Percentiles rank a stretch among this genome's conserved stretches.
phyloP scores from a whole-genome alignment of 495 filamentous ascomycete genomes.

The Aspergillus taichungensis region DNA sequence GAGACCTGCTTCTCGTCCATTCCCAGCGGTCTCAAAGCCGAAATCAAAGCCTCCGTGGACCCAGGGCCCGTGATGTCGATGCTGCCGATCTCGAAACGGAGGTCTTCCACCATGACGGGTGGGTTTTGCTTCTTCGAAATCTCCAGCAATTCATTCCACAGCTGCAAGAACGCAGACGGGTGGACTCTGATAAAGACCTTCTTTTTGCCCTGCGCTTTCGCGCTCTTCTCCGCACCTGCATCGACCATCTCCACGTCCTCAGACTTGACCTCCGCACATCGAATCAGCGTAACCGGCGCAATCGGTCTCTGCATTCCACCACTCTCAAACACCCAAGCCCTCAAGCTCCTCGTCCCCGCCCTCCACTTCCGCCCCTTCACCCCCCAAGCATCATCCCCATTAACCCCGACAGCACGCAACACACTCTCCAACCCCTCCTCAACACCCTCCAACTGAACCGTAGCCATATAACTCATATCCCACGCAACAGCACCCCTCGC shows the following conservation, averaged over 20 bases:
- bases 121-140: conserved; percentile 64
- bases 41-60: conserved; percentile 71
- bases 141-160: conserved; percentile 69
- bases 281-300: conserved; percentile 70
- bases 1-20: conserved; percentile 14
- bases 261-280: conserved; percentile 34
- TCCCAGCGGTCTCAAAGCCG: conserved; percentile 53
- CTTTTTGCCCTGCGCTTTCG: conserved; percentile 37
- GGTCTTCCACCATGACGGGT: conserved; percentile 69
- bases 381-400: conserved; percentile 49
- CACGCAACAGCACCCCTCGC: conserved; percentile 64
- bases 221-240: conserved; percentile 16
- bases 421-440: conserved; percentile 53
- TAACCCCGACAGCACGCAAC: conserved; percentile 50
- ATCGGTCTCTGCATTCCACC: conserved; percentile 49
- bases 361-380: conserved; percentile 64
- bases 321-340: conserved; percentile 55
- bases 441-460: conserved; percentile 66
- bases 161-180: conserved; percentile 77
- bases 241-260: conserved; percentile 31
- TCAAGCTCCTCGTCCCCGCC: conserved; percentile 59
- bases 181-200: conserved; percentile 71
- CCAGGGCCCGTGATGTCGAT: conserved; percentile 81
- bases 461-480: conserved; percentile 95
- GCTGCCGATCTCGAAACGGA: conserved; percentile 90